Evolutionary conservation across 2,329 filamentous ascomycete genomes (phyloP), one percentile per base, ranked within the genome.

Genomic region (Colletotrichum zoysiae): DNA sequence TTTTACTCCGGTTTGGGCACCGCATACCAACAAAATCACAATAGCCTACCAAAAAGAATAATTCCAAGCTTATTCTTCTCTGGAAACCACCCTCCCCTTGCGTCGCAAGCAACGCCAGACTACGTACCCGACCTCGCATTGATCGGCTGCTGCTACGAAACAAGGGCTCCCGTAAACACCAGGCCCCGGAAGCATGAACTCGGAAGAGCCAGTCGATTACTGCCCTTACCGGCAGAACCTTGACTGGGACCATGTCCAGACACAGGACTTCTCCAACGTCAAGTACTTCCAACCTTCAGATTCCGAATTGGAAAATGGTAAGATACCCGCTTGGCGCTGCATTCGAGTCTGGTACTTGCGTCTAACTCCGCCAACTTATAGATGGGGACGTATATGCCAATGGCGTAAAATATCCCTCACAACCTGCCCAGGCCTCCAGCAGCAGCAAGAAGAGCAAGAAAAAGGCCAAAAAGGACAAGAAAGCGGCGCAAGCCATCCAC

Each of bases 241-340:
- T 78, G 79, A 82, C 76, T 82, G 77, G 74, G 76, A 77, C 70
- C 75, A 81, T 74, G 78, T 85, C 68, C 80, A 84, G 74, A 82
- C 78, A 71, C 81, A 83, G 73, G 78, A 85, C 75, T 85, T 82
- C 78, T 83, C 81, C 73, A 79, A 83, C 42, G 77, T 86, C 62
- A 78, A 84, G 73, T 86, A 81, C 75, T 81, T 80, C 64, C 77
- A 82, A 63, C 74, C 77, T 12, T 78, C 80, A 50, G 80, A 85
- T 68, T 82, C 82, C 61, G 84, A 86, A n/a, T 51, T 70, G 23
- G 67, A 71, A 50, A 71, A 73, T 50, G 68, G 71, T 73, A 20
- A 67, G 63, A 44, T 59, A 53, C 46, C 11, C 14, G n/a, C 50
- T 30, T 35, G 50, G n/a, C 35, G 42, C 18, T n/a, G 50, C 26